Percentiles rank a stretch among this genome's conserved stretches.
Conservation (phyloP, 768 basidiomycete species). For the Auricularia sp. region DNA sequence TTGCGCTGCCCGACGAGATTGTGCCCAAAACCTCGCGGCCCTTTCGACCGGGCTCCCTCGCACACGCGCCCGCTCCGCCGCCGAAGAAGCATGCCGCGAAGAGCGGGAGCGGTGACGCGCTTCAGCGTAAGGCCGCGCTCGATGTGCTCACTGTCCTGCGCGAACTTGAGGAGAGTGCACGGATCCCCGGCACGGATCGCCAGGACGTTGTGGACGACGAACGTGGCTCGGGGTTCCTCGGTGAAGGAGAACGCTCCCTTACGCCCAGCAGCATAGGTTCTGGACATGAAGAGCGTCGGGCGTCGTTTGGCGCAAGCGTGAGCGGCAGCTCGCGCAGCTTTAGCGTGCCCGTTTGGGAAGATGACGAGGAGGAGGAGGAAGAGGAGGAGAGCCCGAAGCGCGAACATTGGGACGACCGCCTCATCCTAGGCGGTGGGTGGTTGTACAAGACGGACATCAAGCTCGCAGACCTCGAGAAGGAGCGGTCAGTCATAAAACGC, state of each 20-base stretch:
- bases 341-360: constrained; percentile 67
- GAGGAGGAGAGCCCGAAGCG: constrained; percentile 46
- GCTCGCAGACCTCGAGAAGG: constrained; percentile 44
- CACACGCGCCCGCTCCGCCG: constrained; percentile 16
- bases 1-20: constrained; percentile 71
- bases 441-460: constrained; percentile 60
- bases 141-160: constrained; percentile 76
- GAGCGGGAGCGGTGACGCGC: constrained; percentile 34
- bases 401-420: constrained; percentile 71
- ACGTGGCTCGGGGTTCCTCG: constrained; percentile 23
- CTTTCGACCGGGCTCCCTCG: constrained; percentile 45
- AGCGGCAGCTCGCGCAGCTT: constrained; percentile 1
- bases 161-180: constrained; percentile 66
- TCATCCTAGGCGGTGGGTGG: constrained; percentile 77
- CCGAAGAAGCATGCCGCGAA: constrained; percentile 28
- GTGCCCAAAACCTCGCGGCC: constrained; percentile 32
- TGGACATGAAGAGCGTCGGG: constrained; percentile 41
- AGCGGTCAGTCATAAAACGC: constrained; percentile 42
- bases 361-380: constrained; percentile 33
- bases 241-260: constrained; percentile 7
- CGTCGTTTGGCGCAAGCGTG: constrained; percentile 37
- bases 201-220: constrained; percentile 72
- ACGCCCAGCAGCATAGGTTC: constrained; percentile 13
- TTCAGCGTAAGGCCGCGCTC: constrained; percentile 68
- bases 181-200: constrained; percentile 69